These are phyloP conservation scores for Nepenthes alata DNA, from an alignment of 179 eudicot genomes.

Conservation along the genomic window DNA sequence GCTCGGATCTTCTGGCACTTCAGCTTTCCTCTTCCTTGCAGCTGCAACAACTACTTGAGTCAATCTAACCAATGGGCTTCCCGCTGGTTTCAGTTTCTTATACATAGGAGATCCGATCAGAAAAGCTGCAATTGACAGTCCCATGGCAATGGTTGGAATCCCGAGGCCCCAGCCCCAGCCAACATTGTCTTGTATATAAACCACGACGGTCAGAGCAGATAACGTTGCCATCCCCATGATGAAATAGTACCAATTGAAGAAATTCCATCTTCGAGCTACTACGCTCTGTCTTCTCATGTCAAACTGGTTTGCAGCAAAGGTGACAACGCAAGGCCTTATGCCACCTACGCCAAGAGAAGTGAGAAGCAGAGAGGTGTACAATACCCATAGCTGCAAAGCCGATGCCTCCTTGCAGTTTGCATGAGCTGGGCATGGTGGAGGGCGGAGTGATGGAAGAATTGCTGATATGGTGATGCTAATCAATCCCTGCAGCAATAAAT, in stretches of 20 bases:
- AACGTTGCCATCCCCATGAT: conserved; percentile 38
- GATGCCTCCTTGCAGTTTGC: conserved; percentile 46
- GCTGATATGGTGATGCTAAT: conserved; percentile 46
- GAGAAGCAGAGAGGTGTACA: conserved; percentile 44
- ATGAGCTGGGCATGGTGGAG: conserved; percentile 46
- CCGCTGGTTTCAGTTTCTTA: conserved; percentile 32
- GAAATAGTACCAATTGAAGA: conserved; percentile 52
- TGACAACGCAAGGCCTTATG: conserved; percentile 48
- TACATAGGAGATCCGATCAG: conserved; percentile 35
- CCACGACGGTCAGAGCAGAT: conserved; percentile 37
- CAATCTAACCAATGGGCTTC: conserved; percentile 49
- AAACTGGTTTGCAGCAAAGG: conserved; percentile 57
- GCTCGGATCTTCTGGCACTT: conserved; percentile 18
- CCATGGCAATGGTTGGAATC: conserved; percentile 46
- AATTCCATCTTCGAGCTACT: conserved; percentile 34
- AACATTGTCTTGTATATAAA: conserved; percentile 52
- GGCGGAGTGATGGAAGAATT: conserved; percentile 38
- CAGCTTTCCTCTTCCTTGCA: conserved; percentile 38
- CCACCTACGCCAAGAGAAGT: conserved; percentile 51
- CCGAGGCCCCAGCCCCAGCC: conserved; percentile 64
- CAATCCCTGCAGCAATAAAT: conserved; percentile 31
- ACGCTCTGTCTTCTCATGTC: conserved; percentile 42
- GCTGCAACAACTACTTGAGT: conserved; percentile 46
- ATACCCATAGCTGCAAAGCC: conserved; percentile 22
- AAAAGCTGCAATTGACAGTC: conserved; percentile 28